Evolutionary conservation across 2,329 filamentous ascomycete species (phyloP).

Genomic region (Colletotrichum agaves): DNA sequence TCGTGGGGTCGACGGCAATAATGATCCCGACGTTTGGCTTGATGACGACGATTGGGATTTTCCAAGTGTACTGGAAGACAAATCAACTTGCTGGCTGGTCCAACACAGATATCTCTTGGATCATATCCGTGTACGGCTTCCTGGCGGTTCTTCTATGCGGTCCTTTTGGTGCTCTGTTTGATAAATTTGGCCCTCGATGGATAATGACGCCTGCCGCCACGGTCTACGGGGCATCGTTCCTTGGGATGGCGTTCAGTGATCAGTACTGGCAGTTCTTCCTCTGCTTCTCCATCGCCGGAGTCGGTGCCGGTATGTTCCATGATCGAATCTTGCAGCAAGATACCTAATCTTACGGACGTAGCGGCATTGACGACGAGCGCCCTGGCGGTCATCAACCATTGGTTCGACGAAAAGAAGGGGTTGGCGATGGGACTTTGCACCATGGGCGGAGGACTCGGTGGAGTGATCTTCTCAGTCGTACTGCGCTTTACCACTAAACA

Average conservation of each 20-base stretch:
- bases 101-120: conserved; percentile 42
- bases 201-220: conserved; percentile 39
- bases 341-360: conserved; percentile 22
- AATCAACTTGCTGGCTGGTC: conserved; percentile 40
- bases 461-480: conserved; percentile 45
- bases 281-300: conserved; percentile 44
- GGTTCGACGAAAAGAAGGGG: conserved; percentile 40
- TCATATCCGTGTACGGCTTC: conserved; percentile 45
- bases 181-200: conserved; percentile 39
- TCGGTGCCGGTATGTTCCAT: conserved; percentile 40
- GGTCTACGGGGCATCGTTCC: conserved; percentile 41
- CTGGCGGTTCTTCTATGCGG: conserved; percentile 42
- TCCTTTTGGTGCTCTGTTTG: conserved; percentile 41
- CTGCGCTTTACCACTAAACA: conserved; percentile 42
- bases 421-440: conserved; percentile 43
- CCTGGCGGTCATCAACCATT: conserved; percentile 43
- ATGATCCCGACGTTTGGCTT: conserved; percentile 43
- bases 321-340: not conserved
- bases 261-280: conserved; percentile 45
- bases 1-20: conserved; percentile 21
- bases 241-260: conserved; percentile 43
- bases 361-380: conserved; percentile 42
- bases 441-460: conserved; percentile 44
- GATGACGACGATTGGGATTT: conserved; percentile 44
- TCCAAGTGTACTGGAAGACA: conserved; percentile 43